A percentile compares a stretch with the other conserved stretches of the same genome.
phyloP scores from a whole-genome alignment of 495 filamentous ascomycete genomes.

The Penicillium paradoxum region DNA sequence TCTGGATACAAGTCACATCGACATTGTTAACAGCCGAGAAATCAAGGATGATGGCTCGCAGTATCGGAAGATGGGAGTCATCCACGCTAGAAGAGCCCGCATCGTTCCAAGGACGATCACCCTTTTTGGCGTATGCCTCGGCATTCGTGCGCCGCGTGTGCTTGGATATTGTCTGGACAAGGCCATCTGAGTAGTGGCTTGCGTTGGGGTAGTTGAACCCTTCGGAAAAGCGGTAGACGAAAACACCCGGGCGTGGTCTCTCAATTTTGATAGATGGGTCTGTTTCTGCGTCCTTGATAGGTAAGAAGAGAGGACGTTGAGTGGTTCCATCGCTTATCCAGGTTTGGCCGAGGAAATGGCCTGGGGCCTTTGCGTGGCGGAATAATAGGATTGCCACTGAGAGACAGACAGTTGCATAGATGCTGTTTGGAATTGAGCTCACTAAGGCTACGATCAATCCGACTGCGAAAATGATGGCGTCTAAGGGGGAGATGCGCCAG shows the following conservation, averaged over 20 bases:
- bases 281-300: slow-evolving; percentile 73
- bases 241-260: slow-evolving; percentile 81
- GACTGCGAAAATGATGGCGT: slow-evolving; percentile 85
- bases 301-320: slow-evolving; percentile 72
- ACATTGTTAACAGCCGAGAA: slow-evolving; percentile 93
- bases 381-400: slow-evolving; percentile 73
- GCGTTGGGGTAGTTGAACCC: slow-evolving; percentile 93
- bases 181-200: slow-evolving; percentile 74
- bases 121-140: slow-evolving; percentile 52
- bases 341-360: slow-evolving; percentile 68
- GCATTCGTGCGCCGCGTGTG: slow-evolving; percentile 70
- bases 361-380: slow-evolving; percentile 72
- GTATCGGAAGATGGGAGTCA: slow-evolving; percentile 56
- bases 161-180: slow-evolving; percentile 65
- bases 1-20: slow-evolving; percentile 86
- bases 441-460: slow-evolving; percentile 89
- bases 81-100: slow-evolving; percentile 61
- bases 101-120: slow-evolving; percentile 92
- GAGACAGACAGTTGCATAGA: slow-evolving; percentile 73
- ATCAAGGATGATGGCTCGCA: slow-evolving; percentile 88
- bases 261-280: slow-evolving; percentile 74
- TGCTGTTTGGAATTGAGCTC: slow-evolving; percentile 77
- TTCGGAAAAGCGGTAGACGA: slow-evolving; percentile 93
- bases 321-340: slow-evolving; percentile 47
- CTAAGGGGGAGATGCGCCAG: slow-evolving; percentile 83